Evolutionary conservation across 75 land plant species (phyloP).

Genomic region (Sequoia sempervirens): DNA sequence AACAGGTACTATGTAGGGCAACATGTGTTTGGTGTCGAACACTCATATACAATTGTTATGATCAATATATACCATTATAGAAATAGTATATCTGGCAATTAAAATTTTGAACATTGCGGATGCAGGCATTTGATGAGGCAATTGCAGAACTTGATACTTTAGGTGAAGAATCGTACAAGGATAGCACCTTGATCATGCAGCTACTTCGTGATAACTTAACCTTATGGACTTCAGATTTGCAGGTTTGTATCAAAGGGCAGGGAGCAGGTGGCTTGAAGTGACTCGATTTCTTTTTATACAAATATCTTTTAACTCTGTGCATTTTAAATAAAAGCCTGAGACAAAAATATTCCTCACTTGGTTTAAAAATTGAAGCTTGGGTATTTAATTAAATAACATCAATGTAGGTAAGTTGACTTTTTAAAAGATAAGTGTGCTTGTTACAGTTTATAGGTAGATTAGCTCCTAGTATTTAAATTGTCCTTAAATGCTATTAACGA

Average conservation of each 20-base stretch:
- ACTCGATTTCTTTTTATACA: too few relatives aligned
- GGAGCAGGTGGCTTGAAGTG: too few relatives aligned
- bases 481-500: neutral
- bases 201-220: slow-evolving; percentile 63
- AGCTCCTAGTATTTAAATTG: neutral
- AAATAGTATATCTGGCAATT: neutral
- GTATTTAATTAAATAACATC: neutral
- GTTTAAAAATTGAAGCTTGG: neutral
- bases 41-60: neutral
- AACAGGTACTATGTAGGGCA: slow-evolving; percentile 33
- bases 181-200: slow-evolving; percentile 72
- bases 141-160: slow-evolving; percentile 67
- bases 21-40: neutral
- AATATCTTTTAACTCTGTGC: neutral
- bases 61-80: neutral
- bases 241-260: slow-evolving; percentile 26
- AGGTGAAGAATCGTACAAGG: slow-evolving; percentile 77
- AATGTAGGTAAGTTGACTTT: neutral
- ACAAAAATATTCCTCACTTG: neutral
- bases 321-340: neutral
- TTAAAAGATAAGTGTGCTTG: neutral
- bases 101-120: neutral
- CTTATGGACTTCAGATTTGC: slow-evolving; percentile 71
- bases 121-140: slow-evolving; percentile 73
- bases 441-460: neutral